phyloP scores from a whole-genome alignment of 345 rosid species.

The Linum tenue region DNA sequence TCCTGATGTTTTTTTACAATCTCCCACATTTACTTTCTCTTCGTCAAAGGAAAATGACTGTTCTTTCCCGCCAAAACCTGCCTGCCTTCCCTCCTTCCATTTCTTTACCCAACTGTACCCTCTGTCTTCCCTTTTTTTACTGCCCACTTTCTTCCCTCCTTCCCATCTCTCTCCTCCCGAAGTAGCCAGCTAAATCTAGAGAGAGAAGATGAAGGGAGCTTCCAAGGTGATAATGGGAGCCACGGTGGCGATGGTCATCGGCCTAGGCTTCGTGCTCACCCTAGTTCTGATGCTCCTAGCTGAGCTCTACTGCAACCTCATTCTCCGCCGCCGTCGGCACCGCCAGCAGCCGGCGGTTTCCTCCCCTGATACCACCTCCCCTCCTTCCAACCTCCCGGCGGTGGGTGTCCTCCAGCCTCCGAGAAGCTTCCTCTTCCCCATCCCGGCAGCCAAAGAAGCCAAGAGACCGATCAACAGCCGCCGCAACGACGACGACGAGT shows the following conservation, averaged over 20 bases:
- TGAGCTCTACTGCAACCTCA: constrained; percentile 77
- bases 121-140: constrained; percentile 5
- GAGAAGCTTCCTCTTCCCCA: constrained; percentile 41
- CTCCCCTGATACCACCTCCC: constrained; percentile 19
- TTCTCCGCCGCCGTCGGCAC: constrained; percentile 41
- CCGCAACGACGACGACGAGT: constrained; percentile 2
- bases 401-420: constrained; percentile 64
- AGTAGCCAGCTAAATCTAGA: background rate
- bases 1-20: background rate
- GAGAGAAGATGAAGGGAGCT: constrained; percentile 54
- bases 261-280: constrained; percentile 60
- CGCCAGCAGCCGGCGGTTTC: constrained; percentile 1
- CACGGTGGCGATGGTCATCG: constrained; percentile 66
- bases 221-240: constrained; percentile 84
- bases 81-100: background rate
- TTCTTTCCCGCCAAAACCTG: constrained; percentile 38
- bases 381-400: constrained; percentile 12
- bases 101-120: constrained; percentile 6
- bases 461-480: background rate
- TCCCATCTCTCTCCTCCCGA: background rate
- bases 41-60: constrained; percentile 17
- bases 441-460: constrained; percentile 15
- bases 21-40: constrained; percentile 1
- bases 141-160: constrained; percentile 1
- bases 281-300: constrained; percentile 67